These are phyloP conservation scores for Coemansia sp. DNA, from an alignment of 192 early-diverging fungal species.

Conservation along the genomic window DNA sequence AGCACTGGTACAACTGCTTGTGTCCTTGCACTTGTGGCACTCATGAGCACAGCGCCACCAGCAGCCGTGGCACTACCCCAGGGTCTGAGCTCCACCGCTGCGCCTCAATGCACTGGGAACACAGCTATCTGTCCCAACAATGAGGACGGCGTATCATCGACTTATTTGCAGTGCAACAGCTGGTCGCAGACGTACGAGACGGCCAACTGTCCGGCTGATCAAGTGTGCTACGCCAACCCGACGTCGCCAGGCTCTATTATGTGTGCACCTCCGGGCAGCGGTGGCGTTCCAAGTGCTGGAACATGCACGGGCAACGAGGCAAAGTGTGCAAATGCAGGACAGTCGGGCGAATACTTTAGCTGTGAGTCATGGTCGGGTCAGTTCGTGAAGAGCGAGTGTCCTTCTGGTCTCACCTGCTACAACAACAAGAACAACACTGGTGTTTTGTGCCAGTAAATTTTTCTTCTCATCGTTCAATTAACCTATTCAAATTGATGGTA, in stretches of 20 bases:
- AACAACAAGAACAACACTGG: conserved; percentile 27
- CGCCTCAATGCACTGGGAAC: conserved; percentile 37
- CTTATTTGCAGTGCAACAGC: conserved; percentile 48
- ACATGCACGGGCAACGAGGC: conserved; percentile 33
- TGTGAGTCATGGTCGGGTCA: conserved; percentile 44
- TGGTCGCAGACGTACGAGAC: conserved; percentile 30
- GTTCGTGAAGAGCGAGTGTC: conserved; percentile 29
- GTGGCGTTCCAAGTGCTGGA: conserved; percentile 35
- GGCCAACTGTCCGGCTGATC: conserved; percentile 32
- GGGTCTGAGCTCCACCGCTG: too few relatives aligned
- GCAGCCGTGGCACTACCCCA: background rate
- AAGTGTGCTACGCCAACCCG: conserved; percentile 52
- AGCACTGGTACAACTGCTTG: background rate
- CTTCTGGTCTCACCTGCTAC: conserved; percentile 30
- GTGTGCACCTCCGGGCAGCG: conserved; percentile 43
- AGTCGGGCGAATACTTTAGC: conserved; percentile 36
- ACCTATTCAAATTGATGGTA: too few relatives aligned
- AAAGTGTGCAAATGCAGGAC: conserved; percentile 30
- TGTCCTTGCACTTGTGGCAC: background rate
- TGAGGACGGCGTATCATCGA: conserved; percentile 38
- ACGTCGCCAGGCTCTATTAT: conserved; percentile 29
- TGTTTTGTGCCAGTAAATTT: conserved; percentile 20
- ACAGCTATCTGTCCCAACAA: conserved; percentile 37
- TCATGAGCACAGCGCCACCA: background rate
- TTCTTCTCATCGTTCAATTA: too few relatives aligned